Evolutionary conservation across 1,284 basidiomycete genomes (phyloP).

Genomic region (Mycosarcoma mackinlayi): DNA sequence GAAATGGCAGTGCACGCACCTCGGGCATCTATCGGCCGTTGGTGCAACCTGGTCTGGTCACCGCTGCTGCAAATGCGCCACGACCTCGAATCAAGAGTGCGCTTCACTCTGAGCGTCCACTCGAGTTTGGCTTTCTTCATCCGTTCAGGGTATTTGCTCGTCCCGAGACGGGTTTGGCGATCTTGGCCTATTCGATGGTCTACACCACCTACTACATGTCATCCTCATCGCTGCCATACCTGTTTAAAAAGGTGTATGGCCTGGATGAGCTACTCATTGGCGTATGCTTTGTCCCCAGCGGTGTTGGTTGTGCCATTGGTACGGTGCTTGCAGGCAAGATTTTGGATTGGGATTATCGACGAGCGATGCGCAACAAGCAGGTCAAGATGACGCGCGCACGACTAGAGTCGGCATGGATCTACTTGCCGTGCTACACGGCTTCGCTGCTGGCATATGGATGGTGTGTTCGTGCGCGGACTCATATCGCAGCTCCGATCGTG

Average conservation of each 20-base stretch:
- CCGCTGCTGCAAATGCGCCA: neutral
- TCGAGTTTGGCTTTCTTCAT: neutral
- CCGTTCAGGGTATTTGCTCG: slow-evolving; percentile 3
- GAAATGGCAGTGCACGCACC: neutral
- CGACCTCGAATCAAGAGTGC: neutral
- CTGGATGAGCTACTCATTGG: slow-evolving; percentile 4
- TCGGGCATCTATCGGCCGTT: slow-evolving; percentile 2
- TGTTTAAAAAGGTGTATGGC: slow-evolving; percentile 3
- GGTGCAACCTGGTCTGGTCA: neutral
- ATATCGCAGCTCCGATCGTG: slow-evolving; percentile 3
- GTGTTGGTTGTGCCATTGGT: slow-evolving; percentile 1
- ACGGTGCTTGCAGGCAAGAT: slow-evolving; percentile 21
- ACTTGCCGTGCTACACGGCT: neutral
- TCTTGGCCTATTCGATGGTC: slow-evolving; percentile 6
- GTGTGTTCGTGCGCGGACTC: neutral
- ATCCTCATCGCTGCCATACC: slow-evolving; percentile 4
- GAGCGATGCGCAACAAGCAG: neutral
- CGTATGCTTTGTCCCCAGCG: slow-evolving; percentile 4
- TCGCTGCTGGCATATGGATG: slow-evolving; percentile 5
- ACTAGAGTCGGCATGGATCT: slow-evolving; percentile 5
- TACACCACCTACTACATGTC: slow-evolving; percentile 3
- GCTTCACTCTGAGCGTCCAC: neutral
- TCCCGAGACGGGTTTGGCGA: slow-evolving; percentile 2
- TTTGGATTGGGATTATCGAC: slow-evolving; percentile 27
- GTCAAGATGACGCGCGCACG: slow-evolving; percentile 2